phyloP scores from a whole-genome alignment of 208 protist genomes.

The Strigomonas galati region DNA sequence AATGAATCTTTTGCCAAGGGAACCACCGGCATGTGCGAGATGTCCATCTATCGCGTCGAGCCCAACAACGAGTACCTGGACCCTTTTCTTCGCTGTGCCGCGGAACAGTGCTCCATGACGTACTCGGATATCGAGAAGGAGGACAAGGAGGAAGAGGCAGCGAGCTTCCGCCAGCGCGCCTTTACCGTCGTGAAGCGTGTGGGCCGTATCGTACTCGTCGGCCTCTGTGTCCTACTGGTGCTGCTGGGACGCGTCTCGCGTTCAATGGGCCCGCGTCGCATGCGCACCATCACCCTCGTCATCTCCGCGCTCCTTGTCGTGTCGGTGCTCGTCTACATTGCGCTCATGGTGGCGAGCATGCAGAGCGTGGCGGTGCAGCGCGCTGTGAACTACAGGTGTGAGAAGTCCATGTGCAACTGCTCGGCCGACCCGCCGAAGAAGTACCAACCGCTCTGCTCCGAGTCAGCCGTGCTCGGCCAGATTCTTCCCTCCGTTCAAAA shows the following conservation, averaged over 20 bases:
- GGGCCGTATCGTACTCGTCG: slow-evolving; percentile 44
- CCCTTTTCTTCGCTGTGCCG: slow-evolving; percentile 73
- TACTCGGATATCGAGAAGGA: slow-evolving; percentile 21
- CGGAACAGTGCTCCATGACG: slow-evolving; percentile 46
- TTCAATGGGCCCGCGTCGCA: slow-evolving; percentile 30
- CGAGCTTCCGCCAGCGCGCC: not conserved
- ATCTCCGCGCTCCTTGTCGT: slow-evolving; percentile 31
- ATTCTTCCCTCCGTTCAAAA: slow-evolving; percentile 67
- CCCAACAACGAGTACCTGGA: slow-evolving; percentile 56
- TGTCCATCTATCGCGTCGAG: slow-evolving; percentile 79
- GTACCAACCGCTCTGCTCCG: slow-evolving; percentile 69
- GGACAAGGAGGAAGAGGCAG: slow-evolving; percentile 2
- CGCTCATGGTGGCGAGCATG: slow-evolving; percentile 66
- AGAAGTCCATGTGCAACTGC: slow-evolving; percentile 59
- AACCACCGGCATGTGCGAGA: slow-evolving; percentile 34
- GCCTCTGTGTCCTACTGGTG: slow-evolving; percentile 44
- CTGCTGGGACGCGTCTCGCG: slow-evolving; percentile 37
- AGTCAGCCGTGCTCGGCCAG: slow-evolving; percentile 34
- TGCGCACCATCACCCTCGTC: slow-evolving; percentile 29
- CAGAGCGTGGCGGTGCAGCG: slow-evolving; percentile 15
- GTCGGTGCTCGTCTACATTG: slow-evolving; percentile 47
- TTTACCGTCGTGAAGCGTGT: slow-evolving; percentile 15
- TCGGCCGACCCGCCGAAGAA: slow-evolving; percentile 51
- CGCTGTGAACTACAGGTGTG: slow-evolving; percentile 57
- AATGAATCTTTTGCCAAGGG: slow-evolving; percentile 40